These are phyloP conservation scores for Sechiopsis laciniata DNA, from an alignment of 306 rosid species.

Conservation along the genomic window DNA sequence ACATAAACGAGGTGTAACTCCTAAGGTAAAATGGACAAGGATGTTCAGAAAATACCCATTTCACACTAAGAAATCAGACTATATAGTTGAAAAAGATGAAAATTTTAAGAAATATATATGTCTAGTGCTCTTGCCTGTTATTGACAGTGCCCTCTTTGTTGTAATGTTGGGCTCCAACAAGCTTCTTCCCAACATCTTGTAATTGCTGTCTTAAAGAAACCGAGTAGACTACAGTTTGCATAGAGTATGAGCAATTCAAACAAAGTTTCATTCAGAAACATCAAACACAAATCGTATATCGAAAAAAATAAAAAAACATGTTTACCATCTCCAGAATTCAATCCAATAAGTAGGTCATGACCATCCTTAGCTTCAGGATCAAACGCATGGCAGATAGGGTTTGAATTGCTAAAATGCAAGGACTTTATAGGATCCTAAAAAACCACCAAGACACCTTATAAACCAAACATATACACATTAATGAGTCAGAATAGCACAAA, in stretches of 20 bases:
- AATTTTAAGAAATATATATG: neutral
- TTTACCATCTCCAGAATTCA: slow-evolving; percentile 92
- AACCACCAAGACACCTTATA: slow-evolving; percentile 29
- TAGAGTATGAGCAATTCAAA: slow-evolving; percentile 35
- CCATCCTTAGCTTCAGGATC: slow-evolving; percentile 96
- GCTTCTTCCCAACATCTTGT: slow-evolving; percentile 97
- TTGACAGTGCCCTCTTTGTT: slow-evolving; percentile 92
- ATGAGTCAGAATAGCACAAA: slow-evolving; percentile 22
- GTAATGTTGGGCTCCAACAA: slow-evolving; percentile 89
- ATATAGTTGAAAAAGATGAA: neutral
- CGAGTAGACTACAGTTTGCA: slow-evolving; percentile 72
- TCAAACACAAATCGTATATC: slow-evolving; percentile 16
- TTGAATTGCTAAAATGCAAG: slow-evolving; percentile 82
- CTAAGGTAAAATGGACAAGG: neutral
- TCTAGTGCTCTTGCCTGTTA: slow-evolving; percentile 56
- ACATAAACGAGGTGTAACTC: neutral
- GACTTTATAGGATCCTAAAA: slow-evolving; percentile 94
- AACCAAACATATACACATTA: slow-evolving; percentile 22
- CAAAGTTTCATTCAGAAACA: slow-evolving; percentile 24
- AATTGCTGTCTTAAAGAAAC: slow-evolving; percentile 97
- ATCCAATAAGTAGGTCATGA: slow-evolving; percentile 85
- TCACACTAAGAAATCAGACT: slow-evolving; percentile 4
- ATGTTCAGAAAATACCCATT: neutral
- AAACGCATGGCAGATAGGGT: slow-evolving; percentile 84
- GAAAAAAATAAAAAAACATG: neutral